Base-by-base conservation (phyloP, 164 flowering plant species). In the Warburgia ugandensis region DNA sequence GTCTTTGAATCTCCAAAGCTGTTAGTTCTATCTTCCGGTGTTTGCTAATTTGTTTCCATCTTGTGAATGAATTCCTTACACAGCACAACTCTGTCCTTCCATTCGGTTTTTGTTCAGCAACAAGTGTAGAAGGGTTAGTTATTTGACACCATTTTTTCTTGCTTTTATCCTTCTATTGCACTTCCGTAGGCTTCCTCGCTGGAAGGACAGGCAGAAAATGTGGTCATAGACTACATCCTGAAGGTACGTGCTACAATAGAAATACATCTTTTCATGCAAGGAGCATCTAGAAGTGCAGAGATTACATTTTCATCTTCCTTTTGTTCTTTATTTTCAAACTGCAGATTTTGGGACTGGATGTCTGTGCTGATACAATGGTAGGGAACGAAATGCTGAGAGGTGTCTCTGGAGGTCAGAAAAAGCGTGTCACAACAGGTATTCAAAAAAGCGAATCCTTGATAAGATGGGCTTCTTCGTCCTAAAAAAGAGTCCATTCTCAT, bases 131-230 rank as follows among this genome's bases (percentile, higher is more conserved):
- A n/a, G n/a, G n/a, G n/a, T n/a, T n/a, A n/a, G 21, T 42, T 23
- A 19, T 37, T 37, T 8, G 20, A 39, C 19, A 39, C 2, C 43
- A 3, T 39, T 39, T 39, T 19, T 22, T 16, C 19, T 39, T 45
- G 27, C 48, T n/a, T n/a, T n/a, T n/a, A n/a, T n/a, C n/a, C n/a
- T n/a, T n/a, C n/a, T n/a, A n/a, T n/a, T n/a, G n/a, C n/a, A n/a
- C 50, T 68, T 76, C 77, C 50, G 8, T 59, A 82, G 90, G 89
- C 83, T 29, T 58, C 70, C 5, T 47, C 81, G 38, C 32, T 65
- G 3, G 78, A 70, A 51, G 83, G 79, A 12, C 72, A 68, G 31
- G 63, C 75, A 54, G 61, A 58, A 4, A 74, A 44, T 67, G 69
- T 56, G 42, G 54, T 64, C 8, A 64, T 69, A 21, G 73, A 68